These are phyloP conservation scores for Nasturtium officinale DNA, from an alignment of 345 rosid genomes.

Conservation along the genomic window DNA sequence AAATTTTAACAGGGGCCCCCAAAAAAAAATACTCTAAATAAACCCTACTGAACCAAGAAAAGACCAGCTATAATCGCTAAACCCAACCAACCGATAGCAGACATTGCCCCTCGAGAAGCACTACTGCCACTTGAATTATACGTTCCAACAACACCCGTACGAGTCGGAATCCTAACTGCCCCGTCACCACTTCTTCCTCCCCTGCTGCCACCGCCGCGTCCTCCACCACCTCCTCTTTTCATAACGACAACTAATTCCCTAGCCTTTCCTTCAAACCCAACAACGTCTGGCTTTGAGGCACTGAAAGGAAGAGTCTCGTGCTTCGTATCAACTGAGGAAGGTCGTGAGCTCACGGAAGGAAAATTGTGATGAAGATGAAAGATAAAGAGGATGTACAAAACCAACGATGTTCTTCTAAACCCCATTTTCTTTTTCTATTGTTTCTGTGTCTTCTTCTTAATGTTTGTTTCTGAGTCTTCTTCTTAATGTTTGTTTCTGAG, in stretches of 20 bases:
- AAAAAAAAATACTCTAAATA: background rate
- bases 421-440: conserved; percentile 5
- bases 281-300: conserved; percentile 15
- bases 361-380: conserved; percentile 9
- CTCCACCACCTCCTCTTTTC: conserved; percentile 29
- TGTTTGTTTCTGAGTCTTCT: background rate
- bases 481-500: background rate
- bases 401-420: conserved; percentile 26
- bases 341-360: conserved; percentile 20
- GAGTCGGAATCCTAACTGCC: background rate
- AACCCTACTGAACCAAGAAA: conserved; percentile 20
- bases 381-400: conserved; percentile 31
- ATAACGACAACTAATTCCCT: conserved; percentile 34
- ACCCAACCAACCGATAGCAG: conserved; percentile 19
- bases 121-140: conserved; percentile 16
- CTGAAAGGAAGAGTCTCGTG: conserved; percentile 4
- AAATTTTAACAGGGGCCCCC: background rate
- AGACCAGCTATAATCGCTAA: conserved; percentile 23
- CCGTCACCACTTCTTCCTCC: background rate
- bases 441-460: background rate
- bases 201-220: background rate
- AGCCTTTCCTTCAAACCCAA: conserved; percentile 25
- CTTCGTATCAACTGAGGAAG: conserved; percentile 9
- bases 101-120: background rate
- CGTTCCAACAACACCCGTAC: background rate